These are phyloP conservation scores for Ehretia macrophylla DNA, from an alignment of 257 asterid species.

Conservation along the genomic window DNA sequence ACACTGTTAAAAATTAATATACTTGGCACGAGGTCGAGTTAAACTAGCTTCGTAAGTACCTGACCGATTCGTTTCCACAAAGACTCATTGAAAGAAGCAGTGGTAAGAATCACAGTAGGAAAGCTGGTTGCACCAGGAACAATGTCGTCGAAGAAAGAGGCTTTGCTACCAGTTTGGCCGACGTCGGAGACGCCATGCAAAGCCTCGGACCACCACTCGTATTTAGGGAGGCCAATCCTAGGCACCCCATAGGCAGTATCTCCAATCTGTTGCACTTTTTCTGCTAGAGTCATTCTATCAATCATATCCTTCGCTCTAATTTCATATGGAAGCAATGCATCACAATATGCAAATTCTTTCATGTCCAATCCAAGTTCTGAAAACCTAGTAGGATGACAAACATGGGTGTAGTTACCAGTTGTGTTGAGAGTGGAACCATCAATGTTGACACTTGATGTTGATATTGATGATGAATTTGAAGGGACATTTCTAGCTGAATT, in stretches of 20 bases:
- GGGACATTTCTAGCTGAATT: no score
- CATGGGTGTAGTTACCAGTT: not conserved
- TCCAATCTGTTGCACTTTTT: slow-evolving; percentile 36
- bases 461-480: no score
- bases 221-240: slow-evolving; percentile 34
- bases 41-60: no score
- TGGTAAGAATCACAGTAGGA: slow-evolving; percentile 26
- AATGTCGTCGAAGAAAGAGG: slow-evolving; percentile 4
- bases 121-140: slow-evolving; percentile 40
- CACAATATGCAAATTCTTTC: slow-evolving; percentile 27
- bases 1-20: no score
- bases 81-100: slow-evolving; percentile 31
- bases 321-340: slow-evolving; percentile 15
- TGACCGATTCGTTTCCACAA: slow-evolving; percentile 35
- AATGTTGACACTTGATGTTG: no score
- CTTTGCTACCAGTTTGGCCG: slow-evolving; percentile 8
- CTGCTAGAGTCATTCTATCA: slow-evolving; percentile 35
- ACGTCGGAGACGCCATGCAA: slow-evolving; percentile 43
- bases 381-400: slow-evolving; percentile 31
- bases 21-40: no score
- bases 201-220: slow-evolving; percentile 62
- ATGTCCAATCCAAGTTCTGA: slow-evolving; percentile 26
- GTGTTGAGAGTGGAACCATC: no score
- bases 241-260: slow-evolving; percentile 34
- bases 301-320: slow-evolving; percentile 42